Base-by-base conservation (phyloP, 169 alveolate species). In the Cryptosporidium ubiquitum region DNA sequence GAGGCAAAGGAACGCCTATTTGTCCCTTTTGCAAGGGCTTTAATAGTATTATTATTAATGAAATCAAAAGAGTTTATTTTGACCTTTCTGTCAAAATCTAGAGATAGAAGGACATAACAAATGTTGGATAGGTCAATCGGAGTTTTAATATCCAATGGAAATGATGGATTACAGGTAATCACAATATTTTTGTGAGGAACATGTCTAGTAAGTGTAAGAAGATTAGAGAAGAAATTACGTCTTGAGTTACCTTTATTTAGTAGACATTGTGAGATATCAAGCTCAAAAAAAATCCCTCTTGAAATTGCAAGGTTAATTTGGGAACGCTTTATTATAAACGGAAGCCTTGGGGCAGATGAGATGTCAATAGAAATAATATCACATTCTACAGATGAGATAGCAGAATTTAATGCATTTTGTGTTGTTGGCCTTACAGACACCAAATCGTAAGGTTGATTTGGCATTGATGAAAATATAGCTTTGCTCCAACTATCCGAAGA, bases 401-500 rank as follows among this genome's bases (percentile, higher is more conserved):
- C 89, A 20, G 79, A 40, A 61, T 61, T 79, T 40, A 79, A 33
- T 60, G 89, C 58, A 29, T 31, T 64, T 40, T 79, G 89, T 9
- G 89, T 79, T 7, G 89, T 79, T 2, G 89, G 89, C 39, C 89
- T 79, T 16, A 79, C 73, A 31, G 89, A 74, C 14, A 79, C 75
- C 9, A 79, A 47, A 29, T 79, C 89, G 52, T 79, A 79, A 14
- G 73, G 68, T 12, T 79, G 68, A 47, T 79, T 37, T 18, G 58
- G 75, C 23, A 64, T 20, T 58, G 68, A 33, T 39, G 89, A 79
- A 16, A 79, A 79, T 64, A 79, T 37, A 16, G 89, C 75, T 26
- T 79, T 79, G 68, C 89, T 79, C 89, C 89, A 79, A 29, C 89
- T 64, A 12, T 79, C 89, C 16, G 89, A 61, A n/a, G 89, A 37